Conservation (phyloP, 306 rosid species). For the Prunus davidiana region DNA sequence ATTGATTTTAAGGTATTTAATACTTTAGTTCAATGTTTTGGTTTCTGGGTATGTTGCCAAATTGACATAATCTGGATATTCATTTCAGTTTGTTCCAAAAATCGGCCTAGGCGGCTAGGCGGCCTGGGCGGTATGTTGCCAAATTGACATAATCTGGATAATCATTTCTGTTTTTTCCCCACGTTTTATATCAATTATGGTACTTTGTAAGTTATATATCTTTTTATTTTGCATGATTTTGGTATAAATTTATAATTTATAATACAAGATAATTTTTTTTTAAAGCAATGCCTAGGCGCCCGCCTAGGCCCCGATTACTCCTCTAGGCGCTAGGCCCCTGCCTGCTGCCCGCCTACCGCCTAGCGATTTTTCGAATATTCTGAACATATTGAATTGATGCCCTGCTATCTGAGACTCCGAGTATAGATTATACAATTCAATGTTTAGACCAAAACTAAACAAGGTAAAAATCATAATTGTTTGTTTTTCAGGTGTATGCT, state of each 20-base stretch:
- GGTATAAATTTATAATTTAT: no score
- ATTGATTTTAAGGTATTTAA: conserved; percentile 47
- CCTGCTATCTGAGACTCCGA: not conserved
- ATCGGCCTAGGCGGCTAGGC: no score
- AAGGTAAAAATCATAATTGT: not conserved
- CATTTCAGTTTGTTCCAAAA: not conserved
- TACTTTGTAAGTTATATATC: no score
- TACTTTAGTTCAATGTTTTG: not conserved
- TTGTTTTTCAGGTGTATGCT: conserved; percentile 56
- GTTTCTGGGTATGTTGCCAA: conserved; percentile 7
- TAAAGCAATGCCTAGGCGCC: no score
- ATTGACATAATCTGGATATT: not conserved
- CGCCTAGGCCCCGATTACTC: no score
- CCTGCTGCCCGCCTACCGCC: no score
- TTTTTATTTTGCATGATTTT: no score
- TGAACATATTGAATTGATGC: not conserved
- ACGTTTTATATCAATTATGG: no score
- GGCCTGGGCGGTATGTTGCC: not conserved
- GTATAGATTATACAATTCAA: not conserved
- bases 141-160: not conserved
- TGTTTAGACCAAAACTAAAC: not conserved
- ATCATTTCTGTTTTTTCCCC: not conserved
- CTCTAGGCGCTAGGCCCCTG: no score
- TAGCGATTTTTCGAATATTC: no score
- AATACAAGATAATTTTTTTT: no score